These are phyloP conservation scores for Hypoxylon sp. DNA, from an alignment of 2,329 filamentous ascomycete genomes.

Conservation along the genomic window DNA sequence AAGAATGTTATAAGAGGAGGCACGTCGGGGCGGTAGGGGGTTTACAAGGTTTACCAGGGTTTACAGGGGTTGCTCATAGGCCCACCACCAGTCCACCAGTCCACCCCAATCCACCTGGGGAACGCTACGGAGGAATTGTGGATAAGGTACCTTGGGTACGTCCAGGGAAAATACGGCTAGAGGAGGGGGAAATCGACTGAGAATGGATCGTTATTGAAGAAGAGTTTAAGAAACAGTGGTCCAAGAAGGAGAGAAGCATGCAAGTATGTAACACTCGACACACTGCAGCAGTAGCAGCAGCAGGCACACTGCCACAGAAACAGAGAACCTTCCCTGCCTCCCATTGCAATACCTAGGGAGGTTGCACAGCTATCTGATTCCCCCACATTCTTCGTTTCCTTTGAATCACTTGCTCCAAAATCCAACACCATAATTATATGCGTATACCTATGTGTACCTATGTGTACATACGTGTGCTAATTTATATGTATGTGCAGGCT, in stretches of 20 bases:
- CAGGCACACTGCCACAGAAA: no score
- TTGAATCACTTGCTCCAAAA: slow-evolving; percentile 4
- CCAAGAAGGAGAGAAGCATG: not conserved
- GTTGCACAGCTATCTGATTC: slow-evolving; percentile 15
- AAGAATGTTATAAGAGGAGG: slow-evolving; percentile 18
- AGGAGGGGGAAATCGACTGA: slow-evolving; percentile 35
- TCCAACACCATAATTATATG: not conserved
- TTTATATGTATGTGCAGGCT: slow-evolving; percentile 7
- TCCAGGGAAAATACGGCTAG: slow-evolving; percentile 21
- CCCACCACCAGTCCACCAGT: no score
- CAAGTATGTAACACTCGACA: slow-evolving; percentile 1
- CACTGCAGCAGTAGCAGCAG: no score
- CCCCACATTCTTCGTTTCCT: slow-evolving; percentile 4
- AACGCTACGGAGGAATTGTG: slow-evolving; percentile 18
- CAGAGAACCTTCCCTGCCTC: no score
- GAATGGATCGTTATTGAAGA: slow-evolving; percentile 28
- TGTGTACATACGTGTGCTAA: no score
- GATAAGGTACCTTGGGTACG: not conserved
- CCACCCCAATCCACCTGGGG: no score
- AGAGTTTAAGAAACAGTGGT: slow-evolving; percentile 15
- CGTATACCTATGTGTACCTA: not conserved
- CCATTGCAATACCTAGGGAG: no score
- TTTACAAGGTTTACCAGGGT: not conserved
- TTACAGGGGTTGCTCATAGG: not conserved
- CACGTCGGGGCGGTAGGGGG: slow-evolving; percentile 15